These are phyloP conservation scores for Penicillium vulpinum DNA, from an alignment of 2,329 filamentous ascomycete species.

Conservation along the genomic window DNA sequence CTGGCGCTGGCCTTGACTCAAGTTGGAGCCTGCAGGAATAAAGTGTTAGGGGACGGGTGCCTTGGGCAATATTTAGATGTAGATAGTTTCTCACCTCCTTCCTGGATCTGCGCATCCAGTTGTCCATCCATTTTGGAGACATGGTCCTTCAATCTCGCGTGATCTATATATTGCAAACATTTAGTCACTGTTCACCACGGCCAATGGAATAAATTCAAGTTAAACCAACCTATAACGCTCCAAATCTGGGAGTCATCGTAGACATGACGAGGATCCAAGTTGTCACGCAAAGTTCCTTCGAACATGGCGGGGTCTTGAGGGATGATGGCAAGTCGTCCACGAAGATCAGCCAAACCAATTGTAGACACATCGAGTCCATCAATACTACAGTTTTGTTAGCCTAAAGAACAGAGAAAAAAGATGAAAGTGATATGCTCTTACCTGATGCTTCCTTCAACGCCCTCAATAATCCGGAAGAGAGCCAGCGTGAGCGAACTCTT, in stretches of 20 bases:
- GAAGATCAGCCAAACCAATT: conserved; percentile 86
- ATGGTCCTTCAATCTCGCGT: conserved; percentile 90
- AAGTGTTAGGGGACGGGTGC: conserved; percentile 4
- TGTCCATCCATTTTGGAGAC: conserved; percentile 82
- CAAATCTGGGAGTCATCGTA: conserved; percentile 97
- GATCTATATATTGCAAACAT: conserved; percentile 58
- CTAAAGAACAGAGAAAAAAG: conserved; percentile 11
- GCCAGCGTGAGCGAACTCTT: conserved; percentile 93
- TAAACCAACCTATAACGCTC: conserved; percentile 79
- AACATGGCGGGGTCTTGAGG: conserved; percentile 97
- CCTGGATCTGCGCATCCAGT: conserved; percentile 84
- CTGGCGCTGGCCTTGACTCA: conserved; percentile 93
- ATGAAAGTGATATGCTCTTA: conserved; percentile 26
- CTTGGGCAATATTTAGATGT: conserved; percentile 4
- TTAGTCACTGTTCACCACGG: conserved; percentile 38
- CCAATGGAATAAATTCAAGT: conserved; percentile 11
- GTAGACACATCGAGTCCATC: conserved; percentile 85
- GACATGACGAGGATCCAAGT: conserved; percentile 89
- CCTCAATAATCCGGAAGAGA: conserved; percentile 93
- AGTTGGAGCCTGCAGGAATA: conserved; percentile 72
- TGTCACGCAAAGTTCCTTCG: conserved; percentile 88
- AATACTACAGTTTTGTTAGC: conserved; percentile 58
- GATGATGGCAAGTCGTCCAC: conserved; percentile 89
- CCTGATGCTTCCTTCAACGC: conserved; percentile 72
- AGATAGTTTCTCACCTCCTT: conserved; percentile 72